Percentiles rank a stretch among this genome's conserved stretches.
phyloP scores from a whole-genome alignment of 805 yeast genomes.

The Schwanniomyces occidentalis region DNA sequence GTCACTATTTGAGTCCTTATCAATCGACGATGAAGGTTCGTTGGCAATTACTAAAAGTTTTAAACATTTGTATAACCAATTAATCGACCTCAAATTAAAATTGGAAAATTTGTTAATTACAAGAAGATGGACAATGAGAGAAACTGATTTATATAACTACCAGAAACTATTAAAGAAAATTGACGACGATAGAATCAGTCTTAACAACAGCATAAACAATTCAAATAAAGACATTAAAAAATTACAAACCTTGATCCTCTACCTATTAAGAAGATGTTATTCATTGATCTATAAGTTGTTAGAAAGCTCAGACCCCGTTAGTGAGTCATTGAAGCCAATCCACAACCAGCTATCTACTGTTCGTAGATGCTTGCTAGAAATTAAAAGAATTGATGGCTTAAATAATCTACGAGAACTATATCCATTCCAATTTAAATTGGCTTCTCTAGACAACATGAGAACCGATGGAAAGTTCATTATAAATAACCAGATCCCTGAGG shows the following conservation, averaged over 20 bases:
- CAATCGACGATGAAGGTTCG: slow-evolving; percentile 2
- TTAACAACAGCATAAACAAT: slow-evolving; percentile 15
- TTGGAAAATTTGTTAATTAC: slow-evolving; percentile 85
- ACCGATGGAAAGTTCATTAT: slow-evolving; percentile 90
- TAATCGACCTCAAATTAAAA: slow-evolving; percentile 66
- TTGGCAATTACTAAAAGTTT: slow-evolving; percentile 17
- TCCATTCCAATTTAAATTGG: slow-evolving; percentile 93
- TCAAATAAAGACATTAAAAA: slow-evolving; percentile 25
- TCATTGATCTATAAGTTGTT: slow-evolving; percentile 85
- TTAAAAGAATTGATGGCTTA: slow-evolving; percentile 90
- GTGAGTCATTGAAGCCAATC: slow-evolving; percentile 88
- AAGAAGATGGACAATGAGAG: slow-evolving; percentile 96
- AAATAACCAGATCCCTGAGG: slow-evolving; percentile 91
- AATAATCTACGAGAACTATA: slow-evolving; percentile 85
- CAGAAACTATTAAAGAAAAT: slow-evolving; percentile 73
- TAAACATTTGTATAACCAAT: slow-evolving; percentile 59
- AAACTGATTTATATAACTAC: slow-evolving; percentile 86
- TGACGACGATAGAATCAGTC: slow-evolving; percentile 65
- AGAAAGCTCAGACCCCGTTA: slow-evolving; percentile 92
- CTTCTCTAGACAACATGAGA: slow-evolving; percentile 83
- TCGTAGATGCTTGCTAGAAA: slow-evolving; percentile 83
- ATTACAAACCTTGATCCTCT: slow-evolving; percentile 54
- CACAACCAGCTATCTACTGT: slow-evolving; percentile 94
- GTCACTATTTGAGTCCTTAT: slow-evolving; percentile 18
- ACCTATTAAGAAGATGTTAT: slow-evolving; percentile 85